A percentile compares a stretch with the other conserved stretches of the same genome.
phyloP scores from a whole-genome alignment of 306 rosid species.

The Glycyrrhiza uralensis region DNA sequence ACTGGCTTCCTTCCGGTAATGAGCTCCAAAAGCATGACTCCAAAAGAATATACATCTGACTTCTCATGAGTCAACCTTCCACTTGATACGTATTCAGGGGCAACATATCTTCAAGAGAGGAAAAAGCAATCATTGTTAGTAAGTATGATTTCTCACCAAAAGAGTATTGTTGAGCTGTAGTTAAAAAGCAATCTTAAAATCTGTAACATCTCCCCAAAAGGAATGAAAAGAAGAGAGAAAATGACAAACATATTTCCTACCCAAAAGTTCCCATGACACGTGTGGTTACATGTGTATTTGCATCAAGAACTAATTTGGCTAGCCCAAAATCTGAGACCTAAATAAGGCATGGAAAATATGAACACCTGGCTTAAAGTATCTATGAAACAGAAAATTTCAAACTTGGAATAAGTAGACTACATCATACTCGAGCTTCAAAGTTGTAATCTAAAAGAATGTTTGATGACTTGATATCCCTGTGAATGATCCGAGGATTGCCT shows the following conservation, averaged over 20 bases:
- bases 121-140: neutral
- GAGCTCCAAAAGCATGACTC: conserved; percentile 91
- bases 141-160: too few species aligned
- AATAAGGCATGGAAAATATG: conserved; percentile 15
- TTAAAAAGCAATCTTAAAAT: too few species aligned
- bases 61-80: conserved; percentile 89
- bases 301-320: conserved; percentile 79
- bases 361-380: neutral
- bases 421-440: conserved; percentile 81
- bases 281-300: conserved; percentile 71
- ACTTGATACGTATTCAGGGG: conserved; percentile 96
- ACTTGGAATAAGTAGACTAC: neutral
- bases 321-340: conserved; percentile 98
- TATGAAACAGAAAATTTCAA: neutral
- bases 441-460: conserved; percentile 84
- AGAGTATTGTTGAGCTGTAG: too few species aligned
- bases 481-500: conserved; percentile 94
- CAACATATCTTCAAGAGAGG: conserved; percentile 55
- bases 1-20: conserved; percentile 91
- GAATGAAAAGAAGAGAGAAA: too few species aligned
- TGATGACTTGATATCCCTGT: conserved; percentile 94
- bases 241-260: conserved; percentile 35
- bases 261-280: conserved; percentile 98
- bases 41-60: conserved; percentile 86
- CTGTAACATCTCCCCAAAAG: too few species aligned